Evolutionary conservation across 495 filamentous ascomycete genomes (phyloP).

Genomic region (Annulohypoxylon bovei): DNA sequence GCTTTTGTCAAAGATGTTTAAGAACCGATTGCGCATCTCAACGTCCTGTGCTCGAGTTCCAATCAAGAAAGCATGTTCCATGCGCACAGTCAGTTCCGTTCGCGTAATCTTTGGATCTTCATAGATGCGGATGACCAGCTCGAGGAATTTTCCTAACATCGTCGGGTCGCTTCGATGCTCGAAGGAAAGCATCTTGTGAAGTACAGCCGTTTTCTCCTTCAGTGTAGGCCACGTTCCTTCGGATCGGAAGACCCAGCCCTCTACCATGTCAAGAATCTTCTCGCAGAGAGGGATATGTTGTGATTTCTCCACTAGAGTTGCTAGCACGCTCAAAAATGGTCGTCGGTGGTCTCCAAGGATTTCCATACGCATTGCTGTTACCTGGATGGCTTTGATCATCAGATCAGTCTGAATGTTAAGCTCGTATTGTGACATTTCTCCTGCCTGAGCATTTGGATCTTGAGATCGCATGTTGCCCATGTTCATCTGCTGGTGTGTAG

Average conservation of each 20-base stretch:
- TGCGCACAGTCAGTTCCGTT: conserved; percentile 92
- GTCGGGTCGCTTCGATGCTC: conserved; percentile 83
- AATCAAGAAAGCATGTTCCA: conserved; percentile 98
- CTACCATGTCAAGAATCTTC: conserved; percentile 94
- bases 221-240: conserved; percentile 93
- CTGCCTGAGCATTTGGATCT: conserved; percentile 60
- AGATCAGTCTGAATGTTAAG: conserved; percentile 84
- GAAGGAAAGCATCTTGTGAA: conserved; percentile 97
- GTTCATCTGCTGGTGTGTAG: conserved; percentile 53
- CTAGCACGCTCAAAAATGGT: conserved; percentile 93
- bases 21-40: conserved; percentile 95
- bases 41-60: conserved; percentile 94
- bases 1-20: conserved; percentile 92
- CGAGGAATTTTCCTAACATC: conserved; percentile 89
- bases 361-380: conserved; percentile 90
- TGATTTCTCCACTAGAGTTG: conserved; percentile 94
- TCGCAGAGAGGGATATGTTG: conserved; percentile 82
- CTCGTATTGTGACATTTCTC: conserved; percentile 76
- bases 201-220: conserved; percentile 96
- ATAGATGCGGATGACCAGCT: conserved; percentile 96
- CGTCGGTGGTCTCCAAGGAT: conserved; percentile 89
- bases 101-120: conserved; percentile 94
- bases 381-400: conserved; percentile 92
- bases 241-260: conserved; percentile 92
- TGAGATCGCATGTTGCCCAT: conserved; percentile 53